Conservation (phyloP, 2,329 filamentous ascomycete species). For the Dothidotthia symphoricarpi region DNA sequence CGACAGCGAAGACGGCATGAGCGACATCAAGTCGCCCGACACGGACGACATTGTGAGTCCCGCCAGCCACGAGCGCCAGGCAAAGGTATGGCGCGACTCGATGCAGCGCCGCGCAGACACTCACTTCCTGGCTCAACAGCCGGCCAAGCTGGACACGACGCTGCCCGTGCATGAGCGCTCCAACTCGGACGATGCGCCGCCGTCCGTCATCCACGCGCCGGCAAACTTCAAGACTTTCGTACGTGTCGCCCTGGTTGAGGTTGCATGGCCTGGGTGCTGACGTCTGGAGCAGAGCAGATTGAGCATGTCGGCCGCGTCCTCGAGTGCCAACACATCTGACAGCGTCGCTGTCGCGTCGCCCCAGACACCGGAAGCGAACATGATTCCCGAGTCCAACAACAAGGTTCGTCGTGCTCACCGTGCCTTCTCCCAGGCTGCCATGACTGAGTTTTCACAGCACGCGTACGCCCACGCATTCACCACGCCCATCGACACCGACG, state of each 20-base stretch:
- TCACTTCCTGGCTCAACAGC: slow-evolving; percentile 22
- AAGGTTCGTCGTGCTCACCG: slow-evolving; percentile 35
- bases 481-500: slow-evolving; percentile 72
- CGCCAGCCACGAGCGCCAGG: slow-evolving; percentile 31
- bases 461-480: slow-evolving; percentile 50
- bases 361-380: slow-evolving; percentile 40
- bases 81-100: slow-evolving; percentile 25
- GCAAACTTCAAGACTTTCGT: slow-evolving; percentile 81
- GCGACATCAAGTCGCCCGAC: slow-evolving; percentile 40
- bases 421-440: slow-evolving; percentile 18
- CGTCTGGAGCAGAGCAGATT: slow-evolving; percentile 27
- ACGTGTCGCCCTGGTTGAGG: slow-evolving; percentile 21
- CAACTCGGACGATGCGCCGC: slow-evolving; percentile 70
- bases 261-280: slow-evolving; percentile 35
- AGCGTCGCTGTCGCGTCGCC: slow-evolving; percentile 40
- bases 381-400: slow-evolving; percentile 37
- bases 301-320: slow-evolving; percentile 30
- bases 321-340: slow-evolving; percentile 34
- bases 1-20: slow-evolving; percentile 39
- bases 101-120: neutral
- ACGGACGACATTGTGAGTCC: slow-evolving; percentile 39
- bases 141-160: slow-evolving; percentile 49
- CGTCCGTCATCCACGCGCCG: slow-evolving; percentile 89
- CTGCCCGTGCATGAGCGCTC: slow-evolving; percentile 45
- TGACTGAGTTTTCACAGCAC: slow-evolving; percentile 35